Conservation (phyloP, 192 early-diverging fungal species). For the Rhizoclosmatium globosum region DNA sequence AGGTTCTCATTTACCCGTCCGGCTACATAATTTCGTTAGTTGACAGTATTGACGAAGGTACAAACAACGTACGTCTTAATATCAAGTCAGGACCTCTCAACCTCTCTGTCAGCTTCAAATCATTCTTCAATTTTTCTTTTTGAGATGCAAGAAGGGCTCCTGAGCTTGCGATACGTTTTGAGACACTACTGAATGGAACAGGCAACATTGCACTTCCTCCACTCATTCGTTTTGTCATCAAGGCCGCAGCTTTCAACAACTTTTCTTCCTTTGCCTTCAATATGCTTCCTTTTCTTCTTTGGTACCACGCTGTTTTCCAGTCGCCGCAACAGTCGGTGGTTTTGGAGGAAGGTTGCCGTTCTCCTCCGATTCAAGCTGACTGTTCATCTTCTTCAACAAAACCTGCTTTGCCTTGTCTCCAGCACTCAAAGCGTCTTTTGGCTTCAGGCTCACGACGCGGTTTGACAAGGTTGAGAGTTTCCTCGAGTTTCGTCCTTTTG, state of each 20-base stretch:
- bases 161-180: neutral
- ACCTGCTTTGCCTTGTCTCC: slow-evolving; percentile 21
- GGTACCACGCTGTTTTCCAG: neutral
- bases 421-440: slow-evolving; percentile 1
- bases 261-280: slow-evolving; percentile 15
- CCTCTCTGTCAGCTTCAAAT: slow-evolving; percentile 27
- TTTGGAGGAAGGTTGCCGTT: neutral
- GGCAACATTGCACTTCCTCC: slow-evolving; percentile 3
- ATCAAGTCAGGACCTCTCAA: slow-evolving; percentile 15
- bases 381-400: neutral
- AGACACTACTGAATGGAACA: neutral
- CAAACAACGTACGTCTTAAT: slow-evolving; percentile 19
- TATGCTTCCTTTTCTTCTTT: neutral
- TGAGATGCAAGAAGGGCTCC: neutral
- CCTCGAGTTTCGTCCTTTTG: neutral
- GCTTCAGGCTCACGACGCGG: slow-evolving; percentile 1
- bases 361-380: neutral
- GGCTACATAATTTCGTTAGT: too few relatives aligned
- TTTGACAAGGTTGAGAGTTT: neutral
- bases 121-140: slow-evolving; percentile 31
- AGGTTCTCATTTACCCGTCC: too few relatives aligned
- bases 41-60: too few relatives aligned
- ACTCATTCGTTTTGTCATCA: slow-evolving; percentile 33
- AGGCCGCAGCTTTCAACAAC: neutral
- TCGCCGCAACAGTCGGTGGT: neutral